phyloP scores from a whole-genome alignment of 257 asterid genomes.

The Echium plantagineum region DNA sequence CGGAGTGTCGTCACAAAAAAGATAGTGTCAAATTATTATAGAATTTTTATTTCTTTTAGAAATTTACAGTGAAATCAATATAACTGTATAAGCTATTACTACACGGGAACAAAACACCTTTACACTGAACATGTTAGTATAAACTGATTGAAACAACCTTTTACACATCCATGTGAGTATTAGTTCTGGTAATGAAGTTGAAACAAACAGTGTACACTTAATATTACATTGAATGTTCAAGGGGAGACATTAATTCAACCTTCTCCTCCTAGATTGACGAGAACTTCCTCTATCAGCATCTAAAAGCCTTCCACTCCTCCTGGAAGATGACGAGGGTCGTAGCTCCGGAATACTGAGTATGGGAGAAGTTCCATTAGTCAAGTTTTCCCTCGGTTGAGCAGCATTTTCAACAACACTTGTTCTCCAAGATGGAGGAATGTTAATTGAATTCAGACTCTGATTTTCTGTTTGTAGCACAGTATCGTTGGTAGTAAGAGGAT shows the following conservation, averaged over 20 bases:
- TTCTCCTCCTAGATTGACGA: constrained; percentile 27
- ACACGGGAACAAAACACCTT: not conserved
- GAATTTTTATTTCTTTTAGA: too few species aligned
- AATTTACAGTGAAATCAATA: too few species aligned
- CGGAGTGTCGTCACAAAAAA: too few species aligned
- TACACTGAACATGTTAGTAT: not conserved
- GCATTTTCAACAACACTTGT: constrained; percentile 26
- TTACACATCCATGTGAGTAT: not conserved
- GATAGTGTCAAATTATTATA: too few species aligned
- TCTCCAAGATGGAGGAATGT: constrained; percentile 27
- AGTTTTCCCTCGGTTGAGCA: constrained; percentile 14
- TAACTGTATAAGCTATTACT: too few species aligned
- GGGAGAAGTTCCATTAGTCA: constrained; percentile 11
- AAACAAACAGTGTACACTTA: not conserved
- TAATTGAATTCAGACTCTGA: constrained; percentile 20
- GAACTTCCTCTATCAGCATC: constrained; percentile 11
- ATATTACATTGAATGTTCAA: too few species aligned
- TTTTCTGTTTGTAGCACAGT: constrained; percentile 21
- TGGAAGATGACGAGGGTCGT: constrained; percentile 16
- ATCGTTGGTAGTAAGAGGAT: constrained; percentile 24
- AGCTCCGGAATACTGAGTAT: constrained; percentile 10
- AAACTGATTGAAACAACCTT: too few species aligned
- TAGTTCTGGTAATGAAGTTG: not conserved
- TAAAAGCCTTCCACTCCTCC: constrained; percentile 19
- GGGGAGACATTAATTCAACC: not conserved